These are phyloP conservation scores for Pulicaria dysenterica DNA, from an alignment of 129 eudicot genomes.

Conservation along the genomic window DNA sequence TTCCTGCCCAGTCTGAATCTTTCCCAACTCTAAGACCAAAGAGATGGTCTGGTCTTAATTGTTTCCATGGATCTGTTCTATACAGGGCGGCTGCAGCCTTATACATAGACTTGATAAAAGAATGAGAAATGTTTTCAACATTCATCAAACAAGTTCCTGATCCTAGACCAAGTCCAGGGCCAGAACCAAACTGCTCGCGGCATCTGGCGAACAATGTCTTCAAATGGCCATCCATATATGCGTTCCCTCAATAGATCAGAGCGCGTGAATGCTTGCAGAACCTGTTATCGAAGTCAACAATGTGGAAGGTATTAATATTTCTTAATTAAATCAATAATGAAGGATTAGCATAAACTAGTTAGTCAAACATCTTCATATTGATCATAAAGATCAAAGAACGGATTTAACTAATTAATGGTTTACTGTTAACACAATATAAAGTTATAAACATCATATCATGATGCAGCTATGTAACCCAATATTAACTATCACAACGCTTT, in stretches of 20 bases:
- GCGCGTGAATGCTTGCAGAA: slow-evolving; percentile 17
- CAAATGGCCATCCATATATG: slow-evolving; percentile 58
- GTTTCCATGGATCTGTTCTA: slow-evolving; percentile 71
- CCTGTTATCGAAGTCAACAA: slow-evolving; percentile 14
- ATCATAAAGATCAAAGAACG: too few relatives aligned
- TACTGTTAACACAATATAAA: too few relatives aligned
- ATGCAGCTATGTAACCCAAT: too few relatives aligned
- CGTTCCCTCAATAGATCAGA: background rate
- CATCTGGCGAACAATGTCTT: slow-evolving; percentile 57
- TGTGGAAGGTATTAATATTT: background rate
- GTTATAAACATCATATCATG: too few relatives aligned
- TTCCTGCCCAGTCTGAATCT: slow-evolving; percentile 61
- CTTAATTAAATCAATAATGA: too few relatives aligned
- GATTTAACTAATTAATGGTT: too few relatives aligned
- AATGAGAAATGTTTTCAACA: slow-evolving; percentile 46
- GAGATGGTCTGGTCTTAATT: slow-evolving; percentile 59
- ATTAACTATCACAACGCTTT: too few relatives aligned
- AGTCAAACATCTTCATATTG: too few relatives aligned
- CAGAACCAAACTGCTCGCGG: slow-evolving; percentile 64
- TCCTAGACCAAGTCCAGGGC: slow-evolving; percentile 75
- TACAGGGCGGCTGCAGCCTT: slow-evolving; percentile 69
- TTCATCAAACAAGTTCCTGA: slow-evolving; percentile 58
- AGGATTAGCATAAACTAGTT: too few relatives aligned
- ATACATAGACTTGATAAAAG: slow-evolving; percentile 49
- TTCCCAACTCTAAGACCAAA: slow-evolving; percentile 57